Conservation (phyloP, 2,329 filamentous ascomycete genomes). For the Teratosphaeria destructans region DNA sequence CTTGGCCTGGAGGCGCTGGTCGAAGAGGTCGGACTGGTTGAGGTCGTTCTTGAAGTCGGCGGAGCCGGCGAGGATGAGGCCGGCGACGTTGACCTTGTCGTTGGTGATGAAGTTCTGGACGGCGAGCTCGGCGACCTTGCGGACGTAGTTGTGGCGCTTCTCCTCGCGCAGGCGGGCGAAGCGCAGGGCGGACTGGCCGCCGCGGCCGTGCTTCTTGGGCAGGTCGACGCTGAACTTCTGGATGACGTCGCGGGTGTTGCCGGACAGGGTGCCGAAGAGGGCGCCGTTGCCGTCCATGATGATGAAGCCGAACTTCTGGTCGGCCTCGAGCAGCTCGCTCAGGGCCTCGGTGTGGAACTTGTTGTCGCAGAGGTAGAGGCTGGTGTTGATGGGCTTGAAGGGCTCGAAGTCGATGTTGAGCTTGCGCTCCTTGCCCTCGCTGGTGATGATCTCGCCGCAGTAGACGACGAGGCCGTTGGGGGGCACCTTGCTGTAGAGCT, state of each 20-base stretch:
- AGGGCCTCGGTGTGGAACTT: conserved; percentile 98
- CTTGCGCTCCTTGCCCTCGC: conserved; percentile 96
- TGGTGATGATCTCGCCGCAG: conserved; percentile 99
- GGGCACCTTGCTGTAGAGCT: conserved; percentile 98
- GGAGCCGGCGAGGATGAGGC: conserved; percentile 88
- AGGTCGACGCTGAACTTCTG: conserved; percentile 99
- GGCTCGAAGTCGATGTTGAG: conserved; percentile 99
- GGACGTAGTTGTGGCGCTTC: conserved; percentile 99
- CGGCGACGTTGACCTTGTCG: conserved; percentile 97
- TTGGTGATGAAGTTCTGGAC: conserved; percentile 98
- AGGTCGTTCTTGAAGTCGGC: conserved; percentile 99
- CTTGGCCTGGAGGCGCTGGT: conserved; percentile 79
- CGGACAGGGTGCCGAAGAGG: conserved; percentile 90
- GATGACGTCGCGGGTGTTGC: conserved; percentile 90
- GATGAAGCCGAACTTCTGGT: conserved; percentile 99
- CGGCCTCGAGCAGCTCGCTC: conserved; percentile 92
- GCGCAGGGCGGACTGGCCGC: conserved; percentile 98
- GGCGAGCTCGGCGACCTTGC: conserved; percentile 93
- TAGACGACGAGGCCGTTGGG: conserved; percentile 96
- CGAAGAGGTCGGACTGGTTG: conserved; percentile 95
- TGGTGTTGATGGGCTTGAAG: conserved; percentile 99
- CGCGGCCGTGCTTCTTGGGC: conserved; percentile 99
- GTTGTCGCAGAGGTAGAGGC: conserved; percentile 98
- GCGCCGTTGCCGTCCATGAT: conserved; percentile 99
- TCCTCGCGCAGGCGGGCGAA: conserved; percentile 98